Conservation (phyloP, 1,284 basidiomycete genomes). For the Trametes versicolor region DNA sequence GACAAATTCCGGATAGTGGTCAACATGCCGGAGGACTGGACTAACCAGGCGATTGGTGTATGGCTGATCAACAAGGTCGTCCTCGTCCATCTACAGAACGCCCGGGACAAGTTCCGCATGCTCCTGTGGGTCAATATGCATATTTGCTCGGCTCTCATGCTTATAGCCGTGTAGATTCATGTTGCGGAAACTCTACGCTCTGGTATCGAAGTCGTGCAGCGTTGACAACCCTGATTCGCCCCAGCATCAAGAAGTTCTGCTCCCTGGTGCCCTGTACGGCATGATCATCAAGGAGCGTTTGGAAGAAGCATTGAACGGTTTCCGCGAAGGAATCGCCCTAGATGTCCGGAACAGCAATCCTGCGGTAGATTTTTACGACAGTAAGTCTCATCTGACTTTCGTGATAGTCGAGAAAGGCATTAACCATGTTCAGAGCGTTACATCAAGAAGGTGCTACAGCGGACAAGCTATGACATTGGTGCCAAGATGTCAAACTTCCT, state of each 20-base stretch:
- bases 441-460: slow-evolving; percentile 80
- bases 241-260: slow-evolving; percentile 97
- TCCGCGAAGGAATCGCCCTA: slow-evolving; percentile 76
- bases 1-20: slow-evolving; percentile 97
- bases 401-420: slow-evolving; percentile 10
- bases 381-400: slow-evolving; percentile 53
- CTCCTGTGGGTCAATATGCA: slow-evolving; percentile 73
- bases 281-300: slow-evolving; percentile 99
- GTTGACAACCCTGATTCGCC: slow-evolving; percentile 99
- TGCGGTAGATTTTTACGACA: slow-evolving; percentile 87
- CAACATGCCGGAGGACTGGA: slow-evolving; percentile 94
- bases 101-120: slow-evolving; percentile 97
- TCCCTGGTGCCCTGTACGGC: slow-evolving; percentile 93
- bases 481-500: slow-evolving; percentile 93
- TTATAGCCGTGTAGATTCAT: slow-evolving; percentile 77
- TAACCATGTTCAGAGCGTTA: slow-evolving; percentile 70
- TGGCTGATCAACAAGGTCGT: slow-evolving; percentile 91
- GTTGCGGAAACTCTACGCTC: slow-evolving; percentile 95
- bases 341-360: slow-evolving; percentile 83
- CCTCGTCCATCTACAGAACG: slow-evolving; percentile 89
- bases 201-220: slow-evolving; percentile 92
- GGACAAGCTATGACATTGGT: slow-evolving; percentile 94
- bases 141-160: neutral
- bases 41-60: slow-evolving; percentile 83
- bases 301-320: slow-evolving; percentile 87